Evolutionary conservation across 1,139 yeast genomes (phyloP), one percentile per base, ranked within the genome.

Genomic region (Maudiozyma humilis): DNA sequence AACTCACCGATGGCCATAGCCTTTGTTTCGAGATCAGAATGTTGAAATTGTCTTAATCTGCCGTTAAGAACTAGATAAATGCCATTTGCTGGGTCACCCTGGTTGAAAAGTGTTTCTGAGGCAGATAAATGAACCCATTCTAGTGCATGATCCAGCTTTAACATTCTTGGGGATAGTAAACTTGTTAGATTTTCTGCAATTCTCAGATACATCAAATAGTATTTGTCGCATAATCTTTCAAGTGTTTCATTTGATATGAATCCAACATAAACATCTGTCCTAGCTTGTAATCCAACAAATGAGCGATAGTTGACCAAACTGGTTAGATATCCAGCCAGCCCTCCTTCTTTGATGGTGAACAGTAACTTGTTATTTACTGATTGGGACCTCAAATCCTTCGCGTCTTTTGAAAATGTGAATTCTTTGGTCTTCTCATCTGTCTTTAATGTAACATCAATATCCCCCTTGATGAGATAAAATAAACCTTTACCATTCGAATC

Each of bases 101-200:
- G 93, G 2, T 79, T 73, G 54, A 85, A 86, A 23, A 91, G 64
- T 0, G 81, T 75, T 44, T 82, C 82, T 0, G 97, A 96, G 0
- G 96, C 93, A 14, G 80, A 79, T 3, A 86, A 72, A 50, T 87
- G 95, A 40, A 91, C 79, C 98, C 98, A 91, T 62, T 91, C 98
- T 42, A 91, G 67, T 0, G 97, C 96, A 64, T 84, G 86, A 60
- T 91, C 98, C 40, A 91, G 75, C 42, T 83, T 78, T 38, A 84
- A 63, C 39, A 91, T 69, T 45, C 84, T 76, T 29, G 76, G 70
- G 27, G 91, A 81, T 38, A 91, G 65, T 3, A 84, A 71, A 19
- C 71, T 72, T 40, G 86, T 79, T 51, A 89, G 66, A 14, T 79
- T 75, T 44, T 79, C 77, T 0, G 97, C 96, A 43, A 88, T 75